Base-by-base conservation (phyloP, 2,329 filamentous ascomycete species). In the Mycosphaerelloides madeirae region DNA sequence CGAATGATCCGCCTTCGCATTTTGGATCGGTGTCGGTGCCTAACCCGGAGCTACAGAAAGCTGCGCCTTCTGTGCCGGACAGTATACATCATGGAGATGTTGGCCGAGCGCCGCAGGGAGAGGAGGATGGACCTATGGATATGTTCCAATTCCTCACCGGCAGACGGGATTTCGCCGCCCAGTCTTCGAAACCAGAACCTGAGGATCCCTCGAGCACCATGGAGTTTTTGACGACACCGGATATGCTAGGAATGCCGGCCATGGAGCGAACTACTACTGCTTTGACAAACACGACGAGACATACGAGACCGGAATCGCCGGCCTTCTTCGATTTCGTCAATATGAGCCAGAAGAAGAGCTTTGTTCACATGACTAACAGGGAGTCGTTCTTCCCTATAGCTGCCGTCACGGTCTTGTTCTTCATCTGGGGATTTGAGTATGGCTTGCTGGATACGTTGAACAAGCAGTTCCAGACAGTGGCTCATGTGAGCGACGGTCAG, bases 361-460 rank as follows among this genome's bases (percentile, higher is more conserved):
- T 89, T 72, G 77, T 87, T 6, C 72, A 79, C 16, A 78, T 80
- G 44, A 80, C 77, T 1, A 74, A 73, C 1, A 62, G 67, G 9
- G 84, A 89, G 50, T 85, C 83, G 0, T 69, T 85, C 53, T 84
- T 81, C 52, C 87, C 87, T 52, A 83, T 85, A 58, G 75, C 78
- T 13, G 73, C 87, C 51, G 87, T 94, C 16, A 87, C 85, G 1
- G 77, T 90, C 6, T 71, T 95, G 0, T 95, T 95, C 67, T 81
- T 95, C 52, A 71, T 95, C 2, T 95, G 88, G 89, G 90, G 90
- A 0, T 84, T 95, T 46, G 89, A 88, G 0, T 95, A 95, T 56
- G 90, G 90, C 0, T 75, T 95, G 2, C 72, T 95, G 5, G 88
- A 93, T 58, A 84, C 83, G 0, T 76, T 96, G 20, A 95, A 95